Evolutionary conservation across 768 basidiomycete genomes (phyloP).

Genomic region (Termitomyces sp.): DNA sequence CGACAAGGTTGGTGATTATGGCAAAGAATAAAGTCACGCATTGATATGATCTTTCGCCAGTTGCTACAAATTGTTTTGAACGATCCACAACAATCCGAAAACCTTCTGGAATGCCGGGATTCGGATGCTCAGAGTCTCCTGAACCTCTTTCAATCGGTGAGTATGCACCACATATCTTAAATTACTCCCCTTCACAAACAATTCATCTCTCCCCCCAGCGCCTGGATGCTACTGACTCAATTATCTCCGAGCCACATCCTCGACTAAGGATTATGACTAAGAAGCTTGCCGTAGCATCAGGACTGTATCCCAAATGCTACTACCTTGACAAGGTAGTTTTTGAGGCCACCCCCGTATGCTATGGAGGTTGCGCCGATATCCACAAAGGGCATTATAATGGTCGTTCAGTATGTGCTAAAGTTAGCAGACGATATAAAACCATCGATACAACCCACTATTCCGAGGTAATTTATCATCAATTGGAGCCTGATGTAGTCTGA

Average conservation of each 20-base stretch:
- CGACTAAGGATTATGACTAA: background rate
- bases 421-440: background rate
- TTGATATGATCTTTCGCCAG: background rate
- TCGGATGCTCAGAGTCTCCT: background rate
- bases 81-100: background rate
- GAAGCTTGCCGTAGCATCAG: background rate
- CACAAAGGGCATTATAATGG: background rate
- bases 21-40: background rate
- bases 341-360: background rate
- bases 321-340: background rate
- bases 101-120: background rate
- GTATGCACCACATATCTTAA: background rate
- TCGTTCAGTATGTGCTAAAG: background rate
- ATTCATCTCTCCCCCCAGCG: background rate
- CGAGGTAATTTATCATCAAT: background rate
- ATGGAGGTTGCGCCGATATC: constrained; percentile 1
- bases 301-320: background rate
- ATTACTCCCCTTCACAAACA: background rate
- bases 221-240: background rate
- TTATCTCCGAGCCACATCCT: background rate
- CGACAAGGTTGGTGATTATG: background rate
- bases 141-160: background rate
- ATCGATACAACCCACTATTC: background rate
- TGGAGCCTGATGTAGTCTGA: background rate
- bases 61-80: background rate